phyloP scores from a whole-genome alignment of 2,329 filamentous ascomycete genomes.

The Pseudopyrenochaeta lycopersici region DNA sequence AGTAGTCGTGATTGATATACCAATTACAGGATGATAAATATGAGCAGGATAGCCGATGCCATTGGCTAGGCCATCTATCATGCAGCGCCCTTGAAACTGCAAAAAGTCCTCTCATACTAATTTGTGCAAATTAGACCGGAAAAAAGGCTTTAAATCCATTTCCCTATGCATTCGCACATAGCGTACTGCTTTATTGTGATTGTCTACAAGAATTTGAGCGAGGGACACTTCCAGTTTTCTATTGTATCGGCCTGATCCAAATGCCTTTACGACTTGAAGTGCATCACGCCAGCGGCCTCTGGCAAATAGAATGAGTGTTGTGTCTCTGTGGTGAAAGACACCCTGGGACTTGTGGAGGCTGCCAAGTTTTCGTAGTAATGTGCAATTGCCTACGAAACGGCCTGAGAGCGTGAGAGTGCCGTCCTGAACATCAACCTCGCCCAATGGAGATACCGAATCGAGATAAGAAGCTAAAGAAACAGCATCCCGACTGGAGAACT shows the following conservation, averaged over 20 bases:
- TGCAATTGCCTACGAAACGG: background rate
- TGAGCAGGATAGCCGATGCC: background rate
- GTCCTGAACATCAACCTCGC: background rate
- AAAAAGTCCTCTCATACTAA: background rate
- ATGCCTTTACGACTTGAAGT: background rate
- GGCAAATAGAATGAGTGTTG: background rate
- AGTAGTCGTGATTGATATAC: background rate
- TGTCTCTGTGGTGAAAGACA: background rate
- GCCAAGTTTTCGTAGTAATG: background rate
- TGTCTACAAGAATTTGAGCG: background rate
- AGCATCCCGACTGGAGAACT: background rate
- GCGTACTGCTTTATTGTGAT: background rate
- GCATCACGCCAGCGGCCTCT: background rate
- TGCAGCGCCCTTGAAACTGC: background rate
- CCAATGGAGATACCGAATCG: background rate
- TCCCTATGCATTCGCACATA: background rate
- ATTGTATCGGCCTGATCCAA: background rate
- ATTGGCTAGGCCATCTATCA: background rate
- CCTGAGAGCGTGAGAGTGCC: conserved; percentile 1
- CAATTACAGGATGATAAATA: background rate
- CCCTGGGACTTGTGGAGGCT: background rate
- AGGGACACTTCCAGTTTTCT: background rate
- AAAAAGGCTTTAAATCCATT: background rate
- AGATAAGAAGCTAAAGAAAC: background rate
- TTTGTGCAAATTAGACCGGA: background rate